These are phyloP conservation scores for Colletotrichum sp. DNA, from an alignment of 2,329 filamentous ascomycete species.

Conservation along the genomic window DNA sequence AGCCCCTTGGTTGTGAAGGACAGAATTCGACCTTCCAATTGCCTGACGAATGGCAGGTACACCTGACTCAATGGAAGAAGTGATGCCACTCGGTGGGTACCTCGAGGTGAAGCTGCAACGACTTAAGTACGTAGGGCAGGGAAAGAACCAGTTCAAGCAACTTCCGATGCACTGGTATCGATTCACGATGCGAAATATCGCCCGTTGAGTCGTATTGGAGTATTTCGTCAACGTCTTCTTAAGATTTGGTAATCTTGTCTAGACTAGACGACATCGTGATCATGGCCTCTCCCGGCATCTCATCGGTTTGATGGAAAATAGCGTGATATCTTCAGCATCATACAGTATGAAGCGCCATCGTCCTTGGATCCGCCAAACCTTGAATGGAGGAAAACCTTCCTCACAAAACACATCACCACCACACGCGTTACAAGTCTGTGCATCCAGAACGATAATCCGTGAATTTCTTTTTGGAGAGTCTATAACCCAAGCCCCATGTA, in stretches of 20 bases:
- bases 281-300: background rate
- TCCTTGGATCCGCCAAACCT: background rate
- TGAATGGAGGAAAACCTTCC: background rate
- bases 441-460: background rate
- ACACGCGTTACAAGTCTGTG: background rate
- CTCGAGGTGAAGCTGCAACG: background rate
- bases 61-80: background rate
- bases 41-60: background rate
- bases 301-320: background rate
- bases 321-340: background rate
- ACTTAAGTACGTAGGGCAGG: background rate
- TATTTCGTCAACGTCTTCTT: background rate
- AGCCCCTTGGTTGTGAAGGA: background rate
- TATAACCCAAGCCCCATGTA: background rate
- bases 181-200: background rate
- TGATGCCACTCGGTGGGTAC: background rate
- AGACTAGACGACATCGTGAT: background rate
- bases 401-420: background rate
- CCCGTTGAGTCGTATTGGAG: background rate
- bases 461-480: slow-evolving; percentile 9
- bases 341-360: background rate
- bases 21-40: background rate
- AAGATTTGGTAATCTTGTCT: background rate
- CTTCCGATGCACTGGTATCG: background rate
- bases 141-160: background rate